A percentile compares a stretch with the other conserved stretches of the same genome.
Conservation (phyloP, 495 filamentous ascomycete genomes). For the Baudoinia panamericana region DNA sequence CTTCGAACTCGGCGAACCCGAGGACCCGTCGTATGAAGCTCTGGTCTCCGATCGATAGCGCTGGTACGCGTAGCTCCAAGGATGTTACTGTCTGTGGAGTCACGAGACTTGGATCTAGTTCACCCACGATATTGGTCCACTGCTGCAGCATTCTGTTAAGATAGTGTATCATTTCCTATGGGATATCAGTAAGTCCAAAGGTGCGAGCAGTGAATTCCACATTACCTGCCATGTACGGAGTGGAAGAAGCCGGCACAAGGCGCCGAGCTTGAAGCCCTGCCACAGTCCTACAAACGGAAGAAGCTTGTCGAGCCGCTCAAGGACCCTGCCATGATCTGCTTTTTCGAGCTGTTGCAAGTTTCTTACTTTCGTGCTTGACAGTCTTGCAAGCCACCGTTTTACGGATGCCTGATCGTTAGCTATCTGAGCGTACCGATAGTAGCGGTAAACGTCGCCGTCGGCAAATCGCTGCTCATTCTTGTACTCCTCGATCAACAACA, state of each 20-base stretch:
- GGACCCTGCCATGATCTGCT: background rate
- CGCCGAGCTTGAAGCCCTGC: background rate
- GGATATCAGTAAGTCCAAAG: too few species aligned
- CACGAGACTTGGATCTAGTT: background rate
- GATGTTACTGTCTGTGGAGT: background rate
- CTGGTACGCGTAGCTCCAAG: too few species aligned
- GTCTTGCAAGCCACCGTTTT: background rate
- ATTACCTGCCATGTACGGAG: constrained; percentile 1
- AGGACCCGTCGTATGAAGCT: too few species aligned
- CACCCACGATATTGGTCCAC: background rate
- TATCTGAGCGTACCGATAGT: background rate
- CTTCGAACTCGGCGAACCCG: too few species aligned
- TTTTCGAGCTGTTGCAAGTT: background rate
- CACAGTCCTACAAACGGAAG: background rate
- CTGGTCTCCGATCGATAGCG: too few species aligned
- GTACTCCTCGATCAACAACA: background rate
- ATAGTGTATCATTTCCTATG: background rate
- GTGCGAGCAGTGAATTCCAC: too few species aligned
- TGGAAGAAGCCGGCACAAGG: background rate
- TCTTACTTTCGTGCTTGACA: background rate
- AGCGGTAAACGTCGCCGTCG: background rate
- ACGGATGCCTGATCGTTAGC: background rate
- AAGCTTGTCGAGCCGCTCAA: background rate
- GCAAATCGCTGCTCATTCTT: background rate
- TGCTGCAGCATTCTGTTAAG: background rate